A percentile compares a stretch with the other conserved stretches of the same genome.
These are phyloP conservation scores for Trichoderma orchidacearum DNA, from an alignment of 495 filamentous ascomycete species.

Conservation along the genomic window DNA sequence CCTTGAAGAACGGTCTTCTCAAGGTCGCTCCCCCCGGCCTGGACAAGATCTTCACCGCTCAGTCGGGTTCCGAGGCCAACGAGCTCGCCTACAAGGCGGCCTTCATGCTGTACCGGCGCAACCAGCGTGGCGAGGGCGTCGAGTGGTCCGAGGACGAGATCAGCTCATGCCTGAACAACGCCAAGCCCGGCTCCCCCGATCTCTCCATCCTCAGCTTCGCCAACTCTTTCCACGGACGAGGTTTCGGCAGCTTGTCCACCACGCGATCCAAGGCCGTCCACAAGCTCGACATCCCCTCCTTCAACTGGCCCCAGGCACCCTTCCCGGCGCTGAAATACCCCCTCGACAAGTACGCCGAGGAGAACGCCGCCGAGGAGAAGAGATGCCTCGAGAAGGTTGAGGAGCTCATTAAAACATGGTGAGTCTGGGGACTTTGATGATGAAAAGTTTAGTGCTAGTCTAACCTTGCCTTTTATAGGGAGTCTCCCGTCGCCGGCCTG, in stretches of 20 bases:
- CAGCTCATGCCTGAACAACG: slow-evolving; percentile 67
- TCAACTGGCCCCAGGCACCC: slow-evolving; percentile 93
- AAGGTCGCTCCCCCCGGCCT: slow-evolving; percentile 81
- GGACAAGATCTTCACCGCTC: slow-evolving; percentile 92
- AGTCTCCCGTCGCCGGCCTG: slow-evolving; percentile 76
- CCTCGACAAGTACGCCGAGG: slow-evolving; percentile 64
- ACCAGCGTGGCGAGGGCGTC: slow-evolving; percentile 69
- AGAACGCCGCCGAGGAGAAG: slow-evolving; percentile 73
- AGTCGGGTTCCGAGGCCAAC: slow-evolving; percentile 93
- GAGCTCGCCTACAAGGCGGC: slow-evolving; percentile 97
- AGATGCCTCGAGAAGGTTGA: slow-evolving; percentile 84
- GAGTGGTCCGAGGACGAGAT: slow-evolving; percentile 81
- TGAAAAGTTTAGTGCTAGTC: neutral
- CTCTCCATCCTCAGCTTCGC: slow-evolving; percentile 90
- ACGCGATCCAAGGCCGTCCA: slow-evolving; percentile 95
- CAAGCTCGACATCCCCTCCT: slow-evolving; percentile 96
- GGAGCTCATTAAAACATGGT: slow-evolving; percentile 63
- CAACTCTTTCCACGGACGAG: slow-evolving; percentile 85
- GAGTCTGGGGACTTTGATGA: neutral
- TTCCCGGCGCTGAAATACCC: slow-evolving; percentile 90
- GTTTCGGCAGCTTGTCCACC: slow-evolving; percentile 84
- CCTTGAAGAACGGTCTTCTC: slow-evolving; percentile 74
- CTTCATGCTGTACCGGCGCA: slow-evolving; percentile 90
- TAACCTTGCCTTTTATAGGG: slow-evolving; percentile 11
- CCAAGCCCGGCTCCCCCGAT: slow-evolving; percentile 66